Conservation (phyloP, 768 basidiomycete genomes). For the Suillus americanus region DNA sequence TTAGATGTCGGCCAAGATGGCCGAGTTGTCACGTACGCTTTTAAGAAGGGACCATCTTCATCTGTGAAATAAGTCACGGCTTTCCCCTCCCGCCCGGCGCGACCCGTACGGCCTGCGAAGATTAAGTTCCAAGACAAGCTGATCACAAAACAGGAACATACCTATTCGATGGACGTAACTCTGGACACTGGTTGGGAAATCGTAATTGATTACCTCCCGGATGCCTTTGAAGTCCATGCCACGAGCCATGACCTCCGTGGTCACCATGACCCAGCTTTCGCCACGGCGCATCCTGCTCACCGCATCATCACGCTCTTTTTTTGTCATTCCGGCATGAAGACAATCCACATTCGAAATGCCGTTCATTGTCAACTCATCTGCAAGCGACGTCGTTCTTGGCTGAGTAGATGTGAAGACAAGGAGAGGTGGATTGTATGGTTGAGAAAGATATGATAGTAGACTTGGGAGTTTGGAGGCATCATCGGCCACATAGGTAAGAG, state of each 20-base stretch:
- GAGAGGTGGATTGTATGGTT: conserved; percentile 87
- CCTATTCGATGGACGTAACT: conserved; percentile 97
- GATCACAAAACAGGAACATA: conserved; percentile 26
- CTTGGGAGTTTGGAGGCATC: conserved; percentile 95
- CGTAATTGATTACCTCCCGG: conserved; percentile 92
- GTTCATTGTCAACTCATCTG: conserved; percentile 79
- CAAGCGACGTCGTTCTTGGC: conserved; percentile 75
- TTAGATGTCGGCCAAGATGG: conserved; percentile 6
- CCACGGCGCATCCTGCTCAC: conserved; percentile 84
- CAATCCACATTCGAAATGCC: conserved; percentile 82
- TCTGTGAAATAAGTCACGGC: conserved; percentile 96
- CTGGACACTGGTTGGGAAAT: conserved; percentile 94
- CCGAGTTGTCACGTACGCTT: conserved; percentile 57
- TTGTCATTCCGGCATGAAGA: conserved; percentile 87
- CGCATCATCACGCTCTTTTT: conserved; percentile 84
- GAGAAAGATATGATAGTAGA: conserved; percentile 73
- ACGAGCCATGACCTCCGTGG: conserved; percentile 96
- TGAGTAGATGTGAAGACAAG: conserved; percentile 92
- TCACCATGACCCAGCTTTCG: conserved; percentile 92
- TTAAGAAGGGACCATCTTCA: conserved; percentile 88
- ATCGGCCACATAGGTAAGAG: conserved; percentile 87
- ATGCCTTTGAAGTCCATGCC: conserved; percentile 98
- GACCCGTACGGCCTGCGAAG: conserved; percentile 80
- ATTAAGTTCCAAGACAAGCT: conserved; percentile 6
- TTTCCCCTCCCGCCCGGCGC: conserved; percentile 89